Conservation (phyloP, 2,329 filamentous ascomycete genomes). For the Helotiales sp. region DNA sequence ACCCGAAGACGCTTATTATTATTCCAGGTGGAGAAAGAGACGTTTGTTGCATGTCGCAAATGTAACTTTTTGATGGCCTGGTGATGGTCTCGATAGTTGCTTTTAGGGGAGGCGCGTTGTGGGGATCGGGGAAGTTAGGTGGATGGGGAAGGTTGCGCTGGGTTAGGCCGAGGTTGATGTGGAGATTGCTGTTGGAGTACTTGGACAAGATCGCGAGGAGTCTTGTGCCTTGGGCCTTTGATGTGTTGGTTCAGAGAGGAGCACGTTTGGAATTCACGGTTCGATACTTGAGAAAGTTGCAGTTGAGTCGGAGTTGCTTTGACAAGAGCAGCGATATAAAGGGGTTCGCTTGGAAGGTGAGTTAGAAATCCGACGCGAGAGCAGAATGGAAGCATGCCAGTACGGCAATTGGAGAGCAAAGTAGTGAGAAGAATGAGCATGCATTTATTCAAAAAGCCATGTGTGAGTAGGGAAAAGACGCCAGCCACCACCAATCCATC, state of each 20-base stretch:
- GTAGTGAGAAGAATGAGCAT: background rate
- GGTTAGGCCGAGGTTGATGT: background rate
- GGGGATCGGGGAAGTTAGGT: background rate
- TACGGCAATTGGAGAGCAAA: background rate
- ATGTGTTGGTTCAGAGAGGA: no score
- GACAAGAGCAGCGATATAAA: no score
- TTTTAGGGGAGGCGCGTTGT: background rate
- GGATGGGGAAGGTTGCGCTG: background rate
- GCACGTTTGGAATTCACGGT: no score
- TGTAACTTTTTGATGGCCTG: background rate
- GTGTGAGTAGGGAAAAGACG: background rate
- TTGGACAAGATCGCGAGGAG: no score
- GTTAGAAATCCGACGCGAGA: background rate
- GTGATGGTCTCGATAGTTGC: background rate
- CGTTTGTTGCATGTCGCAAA: constrained; percentile 6
- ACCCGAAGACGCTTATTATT: no score
- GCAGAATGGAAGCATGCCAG: background rate
- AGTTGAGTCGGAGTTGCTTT: no score
- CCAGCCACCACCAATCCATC: background rate
- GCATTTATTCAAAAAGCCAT: constrained; percentile 2
- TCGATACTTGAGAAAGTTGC: no score
- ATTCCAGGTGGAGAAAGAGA: background rate
- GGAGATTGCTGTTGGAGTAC: no score
- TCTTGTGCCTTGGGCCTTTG: no score
- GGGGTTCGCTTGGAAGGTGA: background rate